phyloP scores from a whole-genome alignment of 1,284 basidiomycete species.

The Ustilago xerochloae region DNA sequence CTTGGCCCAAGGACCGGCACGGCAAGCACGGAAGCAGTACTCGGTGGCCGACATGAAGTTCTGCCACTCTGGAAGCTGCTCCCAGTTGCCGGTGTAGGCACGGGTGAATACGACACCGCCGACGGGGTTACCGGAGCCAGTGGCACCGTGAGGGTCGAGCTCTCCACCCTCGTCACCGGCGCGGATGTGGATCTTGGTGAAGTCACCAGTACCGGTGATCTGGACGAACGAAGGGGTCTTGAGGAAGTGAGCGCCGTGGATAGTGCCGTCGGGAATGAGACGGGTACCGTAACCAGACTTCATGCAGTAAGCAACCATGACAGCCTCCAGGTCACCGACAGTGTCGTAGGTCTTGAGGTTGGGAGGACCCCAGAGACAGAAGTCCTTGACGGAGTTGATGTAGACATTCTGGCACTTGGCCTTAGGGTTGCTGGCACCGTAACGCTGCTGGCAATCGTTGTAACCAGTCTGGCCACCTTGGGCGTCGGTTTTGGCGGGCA shows the following conservation, averaged over 20 bases:
- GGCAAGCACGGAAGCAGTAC: conserved; percentile 67
- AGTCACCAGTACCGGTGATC: conserved; percentile 73
- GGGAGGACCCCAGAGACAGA: conserved; percentile 64
- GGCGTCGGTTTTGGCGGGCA: conserved; percentile 60
- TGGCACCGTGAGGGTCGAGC: conserved; percentile 67
- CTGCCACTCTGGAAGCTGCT: conserved; percentile 65
- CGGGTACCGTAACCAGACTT: conserved; percentile 73
- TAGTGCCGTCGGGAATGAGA: conserved; percentile 80
- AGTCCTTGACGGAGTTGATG: conserved; percentile 64
- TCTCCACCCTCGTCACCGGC: conserved; percentile 67
- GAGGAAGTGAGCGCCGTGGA: conserved; percentile 78
- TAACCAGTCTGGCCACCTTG: conserved; percentile 60
- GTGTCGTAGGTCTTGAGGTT: conserved; percentile 30
- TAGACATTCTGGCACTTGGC: conserved; percentile 66
- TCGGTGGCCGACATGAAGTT: conserved; percentile 63
- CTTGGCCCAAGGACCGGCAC: conserved; percentile 45
- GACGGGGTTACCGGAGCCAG: conserved; percentile 59
- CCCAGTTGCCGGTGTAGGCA: conserved; percentile 56
- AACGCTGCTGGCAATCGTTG: conserved; percentile 62
- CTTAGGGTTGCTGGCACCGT: conserved; percentile 51
- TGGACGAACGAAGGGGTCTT: conserved; percentile 78
- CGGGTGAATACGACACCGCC: conserved; percentile 61
- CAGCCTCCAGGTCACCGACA: conserved; percentile 70
- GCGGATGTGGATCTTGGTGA: conserved; percentile 67
- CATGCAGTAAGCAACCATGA: conserved; percentile 79